Conservation (phyloP, 345 rosid genomes). For the Trapa incisa region DNA sequence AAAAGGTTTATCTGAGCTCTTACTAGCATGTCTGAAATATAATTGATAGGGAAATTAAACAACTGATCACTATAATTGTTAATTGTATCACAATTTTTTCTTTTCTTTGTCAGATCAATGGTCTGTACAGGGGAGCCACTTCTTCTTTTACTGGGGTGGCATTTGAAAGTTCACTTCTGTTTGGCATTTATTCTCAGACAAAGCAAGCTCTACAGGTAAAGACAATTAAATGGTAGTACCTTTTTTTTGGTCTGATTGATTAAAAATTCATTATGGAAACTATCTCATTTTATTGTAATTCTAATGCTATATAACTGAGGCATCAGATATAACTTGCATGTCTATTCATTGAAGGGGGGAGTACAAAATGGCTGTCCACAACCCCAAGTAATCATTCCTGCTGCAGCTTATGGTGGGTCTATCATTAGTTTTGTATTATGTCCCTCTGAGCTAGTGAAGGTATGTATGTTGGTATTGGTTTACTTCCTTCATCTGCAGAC, state of each 20-base stretch:
- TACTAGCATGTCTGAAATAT: not conserved
- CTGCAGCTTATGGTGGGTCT: conserved; percentile 85
- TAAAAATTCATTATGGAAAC: not conserved
- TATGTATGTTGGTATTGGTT: conserved; percentile 23
- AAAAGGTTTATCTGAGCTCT: not conserved
- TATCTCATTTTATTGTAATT: not conserved
- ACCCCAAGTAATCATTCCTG: conserved; percentile 62
- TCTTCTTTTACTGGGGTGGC: conserved; percentile 86
- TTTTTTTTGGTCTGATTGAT: not conserved
- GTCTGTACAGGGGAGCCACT: conserved; percentile 83
- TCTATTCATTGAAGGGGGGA: conserved; percentile 34
- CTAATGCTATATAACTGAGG: not conserved
- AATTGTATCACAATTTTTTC: not conserved
- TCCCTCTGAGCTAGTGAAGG: conserved; percentile 89
- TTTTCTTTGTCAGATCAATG: conserved; percentile 47
- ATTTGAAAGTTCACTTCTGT: conserved; percentile 81
- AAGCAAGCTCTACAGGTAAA: conserved; percentile 66
- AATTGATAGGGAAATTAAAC: not conserved
- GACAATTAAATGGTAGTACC: conserved; percentile 7
- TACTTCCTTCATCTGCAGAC: not conserved
- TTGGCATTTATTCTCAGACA: conserved; percentile 88
- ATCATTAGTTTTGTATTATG: conserved; percentile 78
- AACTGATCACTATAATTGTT: not conserved
- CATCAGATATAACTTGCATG: not conserved
- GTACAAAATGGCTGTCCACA: conserved; percentile 37